phyloP scores from a whole-genome alignment of 345 rosid genomes.

The Lepidium aucheri region DNA sequence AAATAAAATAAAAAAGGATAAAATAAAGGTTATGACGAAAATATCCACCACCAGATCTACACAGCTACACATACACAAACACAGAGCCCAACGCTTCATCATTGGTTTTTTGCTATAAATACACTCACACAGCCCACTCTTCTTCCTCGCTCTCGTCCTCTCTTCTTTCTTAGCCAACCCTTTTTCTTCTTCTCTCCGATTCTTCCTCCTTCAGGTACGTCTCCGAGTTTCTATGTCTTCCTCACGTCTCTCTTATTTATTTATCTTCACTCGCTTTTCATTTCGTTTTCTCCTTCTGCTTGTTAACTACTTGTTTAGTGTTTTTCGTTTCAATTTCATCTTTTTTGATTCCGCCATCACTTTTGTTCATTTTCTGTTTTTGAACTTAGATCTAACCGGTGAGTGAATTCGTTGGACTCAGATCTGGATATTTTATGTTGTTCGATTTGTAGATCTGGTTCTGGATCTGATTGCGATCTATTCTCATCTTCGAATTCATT shows the following conservation, averaged over 20 bases:
- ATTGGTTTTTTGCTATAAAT: conserved; percentile 22
- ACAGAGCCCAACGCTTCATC: background rate
- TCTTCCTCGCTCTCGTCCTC: conserved; percentile 23
- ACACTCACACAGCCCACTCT: conserved; percentile 24
- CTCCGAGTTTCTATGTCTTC: conserved; percentile 24
- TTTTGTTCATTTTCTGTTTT: background rate
- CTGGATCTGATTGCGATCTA: conserved; percentile 18
- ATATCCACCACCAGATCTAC: conserved; percentile 30
- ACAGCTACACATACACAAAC: no score
- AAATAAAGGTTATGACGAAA: background rate
- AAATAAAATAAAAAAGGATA: background rate
- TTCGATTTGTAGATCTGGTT: conserved; percentile 19
- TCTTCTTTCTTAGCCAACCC: conserved; percentile 10
- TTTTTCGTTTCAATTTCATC: background rate
- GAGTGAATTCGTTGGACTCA: background rate
- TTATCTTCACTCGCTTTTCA: background rate
- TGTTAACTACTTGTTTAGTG: background rate
- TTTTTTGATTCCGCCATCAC: conserved; percentile 5
- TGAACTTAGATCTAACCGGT: conserved; percentile 15
- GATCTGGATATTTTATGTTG: conserved; percentile 18
- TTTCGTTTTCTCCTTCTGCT: background rate
- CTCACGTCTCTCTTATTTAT: conserved; percentile 22
- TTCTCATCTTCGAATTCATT: conserved; percentile 1
- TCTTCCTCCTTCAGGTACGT: conserved; percentile 30
- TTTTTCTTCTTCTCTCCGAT: conserved; percentile 21